Evolutionary conservation across 352 stramenopile genomes (phyloP).

Genomic region (Pythium apleroticum): DNA sequence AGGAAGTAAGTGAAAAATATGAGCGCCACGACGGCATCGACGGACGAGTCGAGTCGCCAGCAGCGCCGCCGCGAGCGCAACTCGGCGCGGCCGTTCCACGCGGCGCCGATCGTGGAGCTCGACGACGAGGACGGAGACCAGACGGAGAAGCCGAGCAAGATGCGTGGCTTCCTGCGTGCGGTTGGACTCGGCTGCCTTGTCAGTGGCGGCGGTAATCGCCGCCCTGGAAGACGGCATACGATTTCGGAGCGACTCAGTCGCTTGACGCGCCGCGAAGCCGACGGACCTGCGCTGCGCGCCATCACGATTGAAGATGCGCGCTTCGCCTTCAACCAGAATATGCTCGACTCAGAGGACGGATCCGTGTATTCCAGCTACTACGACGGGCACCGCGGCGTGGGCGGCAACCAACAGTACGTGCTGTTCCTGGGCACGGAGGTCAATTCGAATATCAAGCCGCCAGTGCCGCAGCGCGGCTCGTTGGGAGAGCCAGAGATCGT

Average conservation of each 20-base stretch:
- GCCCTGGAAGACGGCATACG: neutral
- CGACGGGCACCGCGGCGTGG: slow-evolving; percentile 33
- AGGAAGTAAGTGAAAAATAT: neutral
- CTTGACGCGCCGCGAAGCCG: neutral
- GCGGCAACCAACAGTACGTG: slow-evolving; percentile 38
- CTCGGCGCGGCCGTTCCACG: slow-evolving; percentile 16
- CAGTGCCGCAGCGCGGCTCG: slow-evolving; percentile 35
- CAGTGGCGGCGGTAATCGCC: slow-evolving; percentile 1
- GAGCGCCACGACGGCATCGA: neutral
- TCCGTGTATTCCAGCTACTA: slow-evolving; percentile 52
- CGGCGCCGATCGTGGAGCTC: slow-evolving; percentile 17
- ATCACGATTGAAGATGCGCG: slow-evolving; percentile 32
- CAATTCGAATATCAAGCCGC: slow-evolving; percentile 49
- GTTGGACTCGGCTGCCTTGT: slow-evolving; percentile 24
- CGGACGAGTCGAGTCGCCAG: slow-evolving; percentile 1
- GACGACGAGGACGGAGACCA: slow-evolving; percentile 18
- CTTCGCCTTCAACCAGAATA: slow-evolving; percentile 20
- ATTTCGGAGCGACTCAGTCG: neutral
- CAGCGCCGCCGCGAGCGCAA: slow-evolving; percentile 12
- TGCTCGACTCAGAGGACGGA: slow-evolving; percentile 30
- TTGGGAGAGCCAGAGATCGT: slow-evolving; percentile 26
- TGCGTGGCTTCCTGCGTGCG: slow-evolving; percentile 19
- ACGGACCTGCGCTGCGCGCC: slow-evolving; percentile 30
- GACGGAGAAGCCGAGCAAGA: slow-evolving; percentile 14
- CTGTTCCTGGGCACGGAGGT: slow-evolving; percentile 66